phyloP scores from a whole-genome alignment of 1,139 yeast species.

The Taphrina pruni region DNA sequence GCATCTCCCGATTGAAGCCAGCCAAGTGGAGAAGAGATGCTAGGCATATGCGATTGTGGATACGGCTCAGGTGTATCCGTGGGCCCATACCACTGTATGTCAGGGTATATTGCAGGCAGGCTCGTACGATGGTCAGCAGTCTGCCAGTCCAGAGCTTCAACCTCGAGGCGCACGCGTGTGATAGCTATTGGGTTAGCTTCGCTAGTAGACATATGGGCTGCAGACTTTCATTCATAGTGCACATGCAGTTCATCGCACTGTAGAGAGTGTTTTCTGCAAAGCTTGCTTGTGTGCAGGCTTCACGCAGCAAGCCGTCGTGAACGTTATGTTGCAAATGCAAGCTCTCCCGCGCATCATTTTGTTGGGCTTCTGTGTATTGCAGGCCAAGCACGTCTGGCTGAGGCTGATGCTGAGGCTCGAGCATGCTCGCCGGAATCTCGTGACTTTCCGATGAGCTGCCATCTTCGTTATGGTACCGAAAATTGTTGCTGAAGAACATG shows the following conservation, averaged over 20 bases:
- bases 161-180: background rate
- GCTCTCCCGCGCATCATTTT: background rate
- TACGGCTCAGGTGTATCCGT: background rate
- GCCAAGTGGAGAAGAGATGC: background rate
- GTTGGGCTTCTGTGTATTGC: background rate
- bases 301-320: background rate
- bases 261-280: background rate
- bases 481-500: background rate
- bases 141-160: background rate
- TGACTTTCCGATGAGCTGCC: background rate
- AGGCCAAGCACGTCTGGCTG: background rate
- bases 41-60: background rate
- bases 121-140: background rate
- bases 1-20: background rate
- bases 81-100: background rate
- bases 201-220: background rate
- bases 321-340: background rate
- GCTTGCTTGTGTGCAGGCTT: background rate
- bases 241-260: background rate
- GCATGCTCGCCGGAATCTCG: background rate
- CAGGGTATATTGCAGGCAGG: background rate
- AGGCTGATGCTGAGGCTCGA: background rate
- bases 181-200: background rate
- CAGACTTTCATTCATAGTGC: background rate
- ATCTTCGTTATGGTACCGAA: background rate